phyloP scores from a whole-genome alignment of 2,329 filamentous ascomycete genomes.

The Exserohilum rostratum region DNA sequence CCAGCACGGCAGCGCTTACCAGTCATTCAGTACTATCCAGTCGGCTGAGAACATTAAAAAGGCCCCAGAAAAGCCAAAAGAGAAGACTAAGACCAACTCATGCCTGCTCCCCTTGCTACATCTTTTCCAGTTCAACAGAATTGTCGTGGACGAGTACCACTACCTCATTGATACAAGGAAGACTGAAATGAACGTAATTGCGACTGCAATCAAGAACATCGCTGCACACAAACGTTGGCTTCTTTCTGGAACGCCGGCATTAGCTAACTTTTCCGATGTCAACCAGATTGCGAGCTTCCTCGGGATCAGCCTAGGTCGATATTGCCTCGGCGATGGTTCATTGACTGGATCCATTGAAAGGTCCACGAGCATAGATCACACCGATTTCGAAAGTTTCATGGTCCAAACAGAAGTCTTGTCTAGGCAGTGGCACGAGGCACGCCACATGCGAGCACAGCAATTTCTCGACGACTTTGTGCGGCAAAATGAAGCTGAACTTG shows the following conservation, averaged over 20 bases:
- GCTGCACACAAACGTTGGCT: conserved; percentile 63
- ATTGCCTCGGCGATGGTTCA: conserved; percentile 56
- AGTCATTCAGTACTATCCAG: conserved; percentile 22
- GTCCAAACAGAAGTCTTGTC: conserved; percentile 58
- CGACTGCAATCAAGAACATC: conserved; percentile 53
- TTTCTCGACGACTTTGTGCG: conserved; percentile 63
- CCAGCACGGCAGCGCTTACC: conserved; percentile 45
- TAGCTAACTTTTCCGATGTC: conserved; percentile 64
- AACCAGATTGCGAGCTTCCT: conserved; percentile 64
- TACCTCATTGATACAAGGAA: conserved; percentile 56
- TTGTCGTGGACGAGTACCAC: conserved; percentile 70
- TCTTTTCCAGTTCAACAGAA: conserved; percentile 64
- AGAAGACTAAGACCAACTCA: background rate
- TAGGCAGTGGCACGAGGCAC: conserved; percentile 57
- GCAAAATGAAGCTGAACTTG: conserved; percentile 42
- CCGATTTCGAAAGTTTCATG: conserved; percentile 62
- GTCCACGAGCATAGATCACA: conserved; percentile 37
- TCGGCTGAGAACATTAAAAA: conserved; percentile 8
- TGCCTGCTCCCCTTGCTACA: conserved; percentile 54
- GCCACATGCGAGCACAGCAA: conserved; percentile 59
- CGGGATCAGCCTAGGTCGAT: conserved; percentile 60
- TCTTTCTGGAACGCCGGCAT: conserved; percentile 66
- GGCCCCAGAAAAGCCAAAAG: conserved; percentile 4
- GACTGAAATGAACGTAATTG: conserved; percentile 23
- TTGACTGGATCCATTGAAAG: conserved; percentile 56